These are phyloP conservation scores for Fraxinus baroniana DNA, from an alignment of 305 asterid species.

Conservation along the genomic window DNA sequence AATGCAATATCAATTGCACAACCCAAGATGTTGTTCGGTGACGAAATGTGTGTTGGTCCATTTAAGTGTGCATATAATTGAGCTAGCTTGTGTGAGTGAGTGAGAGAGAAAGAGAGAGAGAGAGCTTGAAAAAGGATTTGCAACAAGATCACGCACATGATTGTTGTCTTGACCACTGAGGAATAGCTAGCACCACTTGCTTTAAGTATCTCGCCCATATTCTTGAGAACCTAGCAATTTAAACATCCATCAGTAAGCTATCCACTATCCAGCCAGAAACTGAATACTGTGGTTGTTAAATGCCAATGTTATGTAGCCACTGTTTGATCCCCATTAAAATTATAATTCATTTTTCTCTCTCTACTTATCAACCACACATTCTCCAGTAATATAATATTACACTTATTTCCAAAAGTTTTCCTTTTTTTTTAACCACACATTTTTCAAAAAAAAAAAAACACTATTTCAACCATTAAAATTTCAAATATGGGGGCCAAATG, in stretches of 20 bases:
- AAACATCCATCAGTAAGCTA: background rate
- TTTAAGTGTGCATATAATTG: background rate
- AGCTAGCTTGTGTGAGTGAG: too few species aligned
- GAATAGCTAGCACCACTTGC: conserved; percentile 54
- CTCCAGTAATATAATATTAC: too few species aligned
- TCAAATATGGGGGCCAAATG: too few species aligned
- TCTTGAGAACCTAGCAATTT: conserved; percentile 39
- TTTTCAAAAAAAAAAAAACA: too few species aligned
- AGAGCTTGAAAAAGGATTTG: background rate
- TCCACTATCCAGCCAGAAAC: background rate
- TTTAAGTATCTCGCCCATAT: conserved; percentile 60
- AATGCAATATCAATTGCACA: conserved; percentile 7
- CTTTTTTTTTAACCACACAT: too few species aligned
- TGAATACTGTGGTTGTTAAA: background rate
- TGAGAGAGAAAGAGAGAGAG: too few species aligned
- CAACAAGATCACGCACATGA: conserved; percentile 40
- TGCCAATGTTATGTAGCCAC: background rate
- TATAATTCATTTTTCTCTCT: too few species aligned
- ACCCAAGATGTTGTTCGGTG: background rate
- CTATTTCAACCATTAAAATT: too few species aligned
- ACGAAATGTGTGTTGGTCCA: background rate
- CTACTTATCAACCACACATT: too few species aligned
- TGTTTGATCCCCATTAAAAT: too few species aligned
- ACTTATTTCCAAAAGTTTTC: too few species aligned
- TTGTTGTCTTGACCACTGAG: conserved; percentile 61